Evolutionary conservation across 805 yeast genomes (phyloP), one percentile per base, ranked within the genome.

Genomic region (Candida jianshihensis): DNA sequence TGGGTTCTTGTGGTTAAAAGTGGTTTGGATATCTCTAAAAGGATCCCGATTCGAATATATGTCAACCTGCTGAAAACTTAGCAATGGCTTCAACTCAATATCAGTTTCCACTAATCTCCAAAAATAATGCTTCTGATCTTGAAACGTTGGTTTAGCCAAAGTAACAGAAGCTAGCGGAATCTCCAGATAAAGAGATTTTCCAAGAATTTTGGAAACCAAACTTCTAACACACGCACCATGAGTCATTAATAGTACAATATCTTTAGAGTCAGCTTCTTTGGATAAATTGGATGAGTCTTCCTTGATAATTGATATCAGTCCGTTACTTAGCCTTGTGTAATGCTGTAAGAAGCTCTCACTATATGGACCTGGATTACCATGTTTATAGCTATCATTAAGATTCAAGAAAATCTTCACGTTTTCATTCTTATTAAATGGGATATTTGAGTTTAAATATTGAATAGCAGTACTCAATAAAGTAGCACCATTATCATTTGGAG

Each of bases 401-500:
- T 53, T 42, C 24, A 51, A 44, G 32, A 56, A 61, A 26, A 59
- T 57, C 12, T 44, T 44, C 7, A 60, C 48, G 1, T 41, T 37
- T 7, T 37, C 39, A 27, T 40, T 48, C 15, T 43, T 43, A 30
- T 40, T 38, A 19, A 40, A 43, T n/a, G 48, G 42, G 8, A 52
- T 26, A 36, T 44, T 47, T 9, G 52, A 48, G 17, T 57, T 57
- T 22, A 68, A 39, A 44, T 66, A 68, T 19, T 59, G 59, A 29
- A 63, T 57, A 8, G 68, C 60, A 33, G 61, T 57, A 40, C 59
- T 58, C 17, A 64, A 49, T 48, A 68, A 48, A 1, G 68, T 56
- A 10, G 56, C 59, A 12, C 73, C 73, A 37, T 61, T 63, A 47
- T 68, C 72, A 41, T 66, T 66, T 6, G 72, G 72, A 3, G 72